Base-by-base conservation (phyloP, 768 basidiomycete genomes). In the Amanita pseudoporphyria region DNA sequence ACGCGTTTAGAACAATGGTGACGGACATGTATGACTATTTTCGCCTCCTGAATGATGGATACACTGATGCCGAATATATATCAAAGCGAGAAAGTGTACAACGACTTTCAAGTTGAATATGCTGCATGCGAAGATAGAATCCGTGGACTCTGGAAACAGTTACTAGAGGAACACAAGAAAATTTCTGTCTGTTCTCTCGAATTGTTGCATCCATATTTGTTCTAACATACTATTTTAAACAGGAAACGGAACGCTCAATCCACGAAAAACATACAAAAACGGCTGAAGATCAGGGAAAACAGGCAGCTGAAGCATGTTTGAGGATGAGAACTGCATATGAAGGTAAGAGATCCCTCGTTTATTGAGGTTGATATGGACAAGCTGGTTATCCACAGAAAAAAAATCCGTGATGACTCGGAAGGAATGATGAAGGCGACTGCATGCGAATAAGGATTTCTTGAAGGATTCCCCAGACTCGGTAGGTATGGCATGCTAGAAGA, bases 61-160 rank as follows among this genome's bases (percentile, higher is more conserved):
- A 5, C 30, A 7, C 26, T 31, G 18, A 12, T 31, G 10, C 28
- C 16, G 13, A 10, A 18, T 3, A 52, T 28, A 18, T 16, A 28
- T 13, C 30, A 30, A 49, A 61, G 60, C 16, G 58, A 60, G 51
- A 38, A 49, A 21, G 38, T 58, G 30, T 58, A 57, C 16, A 49
- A 48, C 9, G 56, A 58, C 2, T 61, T 59, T 45, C 43, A 55
- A 28, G 52, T 52, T 22, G 54, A 57, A 38, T 61, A 61, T 28
- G 60, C 60, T n/a, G 47, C 55, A n/a, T 54, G 52, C 38, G 60
- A 61, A 48, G 60, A 61, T 32, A 50, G n/a, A 10, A 61, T 61
- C 9, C 57, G 57, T 30, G 52, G 53, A 28, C 46, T 61, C 22
- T 58, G 57, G 56, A 49, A 30, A 22, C 60, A 59, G 35, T 50